Percentiles rank a stretch among this genome's conserved stretches.
Conservation (phyloP, 225 moss, liverwort and hornwort species). For the Straminergon stramineum region DNA sequence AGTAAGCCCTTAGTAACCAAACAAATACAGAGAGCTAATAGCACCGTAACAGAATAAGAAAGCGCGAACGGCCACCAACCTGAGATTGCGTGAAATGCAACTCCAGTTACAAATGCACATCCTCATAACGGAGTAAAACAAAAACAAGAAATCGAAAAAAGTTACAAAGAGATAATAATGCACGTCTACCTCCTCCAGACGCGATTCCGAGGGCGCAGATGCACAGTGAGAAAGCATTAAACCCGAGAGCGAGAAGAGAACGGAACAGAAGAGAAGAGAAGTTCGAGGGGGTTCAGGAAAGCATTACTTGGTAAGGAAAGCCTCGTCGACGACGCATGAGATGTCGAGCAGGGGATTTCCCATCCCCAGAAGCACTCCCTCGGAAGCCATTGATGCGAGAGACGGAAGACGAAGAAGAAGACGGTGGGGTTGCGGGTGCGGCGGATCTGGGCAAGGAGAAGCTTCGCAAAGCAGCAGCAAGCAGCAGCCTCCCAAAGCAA, state of each 20-base stretch:
- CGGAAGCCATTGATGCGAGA: constrained; percentile 31
- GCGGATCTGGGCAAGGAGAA: neutral
- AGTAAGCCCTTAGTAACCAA: neutral
- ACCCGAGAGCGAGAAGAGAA: neutral
- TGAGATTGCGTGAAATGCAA: neutral
- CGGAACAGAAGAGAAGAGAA: neutral
- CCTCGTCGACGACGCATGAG: constrained; percentile 40
- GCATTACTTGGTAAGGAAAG: constrained; percentile 23
- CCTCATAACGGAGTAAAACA: neutral
- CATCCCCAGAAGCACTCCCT: constrained; percentile 41
- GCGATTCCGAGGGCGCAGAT: neutral
- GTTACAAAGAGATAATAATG: neutral
- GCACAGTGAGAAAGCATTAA: neutral
- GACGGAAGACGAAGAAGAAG: neutral
- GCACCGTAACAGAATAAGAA: neutral
- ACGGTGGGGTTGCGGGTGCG: neutral
- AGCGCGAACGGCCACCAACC: neutral
- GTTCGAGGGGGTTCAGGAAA: neutral
- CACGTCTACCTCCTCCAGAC: neutral
- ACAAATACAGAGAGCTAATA: neutral
- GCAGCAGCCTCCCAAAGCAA: neutral
- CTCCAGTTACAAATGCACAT: neutral
- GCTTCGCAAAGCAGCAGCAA: neutral
- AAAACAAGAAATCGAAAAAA: neutral
- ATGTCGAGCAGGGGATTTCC: constrained; percentile 50